Conservation (phyloP, 805 yeast genomes). For the Pichia ethanolica region DNA sequence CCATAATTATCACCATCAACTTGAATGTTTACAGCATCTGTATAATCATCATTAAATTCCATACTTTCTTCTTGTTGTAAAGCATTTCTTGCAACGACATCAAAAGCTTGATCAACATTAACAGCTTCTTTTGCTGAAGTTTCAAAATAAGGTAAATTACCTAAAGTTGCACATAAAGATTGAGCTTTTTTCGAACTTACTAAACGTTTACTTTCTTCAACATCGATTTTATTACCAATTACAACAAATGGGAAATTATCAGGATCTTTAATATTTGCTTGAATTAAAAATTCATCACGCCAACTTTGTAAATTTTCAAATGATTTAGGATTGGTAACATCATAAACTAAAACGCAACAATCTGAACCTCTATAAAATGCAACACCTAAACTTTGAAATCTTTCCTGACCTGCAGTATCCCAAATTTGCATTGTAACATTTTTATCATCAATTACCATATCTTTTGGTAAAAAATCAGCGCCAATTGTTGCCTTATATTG, state of each 20-base stretch:
- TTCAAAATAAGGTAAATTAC: conserved; percentile 83
- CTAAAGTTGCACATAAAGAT: conserved; percentile 36
- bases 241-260: conserved; percentile 94
- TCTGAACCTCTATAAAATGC: conserved; percentile 98
- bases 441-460: conserved; percentile 76
- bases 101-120: conserved; percentile 92
- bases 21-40: conserved; percentile 93
- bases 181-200: conserved; percentile 50
- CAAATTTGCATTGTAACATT: conserved; percentile 80
- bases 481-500: conserved; percentile 98
- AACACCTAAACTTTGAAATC: conserved; percentile 93
- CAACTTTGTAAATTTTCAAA: conserved; percentile 84
- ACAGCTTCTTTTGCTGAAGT: conserved; percentile 97
- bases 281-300: conserved; percentile 93
- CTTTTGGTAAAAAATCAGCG: conserved; percentile 93
- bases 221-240: conserved; percentile 90
- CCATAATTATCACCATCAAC: conserved; percentile 68
- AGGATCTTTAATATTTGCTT: conserved; percentile 89
- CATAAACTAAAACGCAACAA: conserved; percentile 93
- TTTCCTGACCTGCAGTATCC: conserved; percentile 99
- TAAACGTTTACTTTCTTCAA: conserved; percentile 81
- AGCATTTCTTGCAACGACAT: conserved; percentile 92
- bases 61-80: conserved; percentile 90
- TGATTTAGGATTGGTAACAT: conserved; percentile 90
- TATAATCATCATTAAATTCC: conserved; percentile 87